Base-by-base conservation (phyloP, 176 grass and related monocot genomes). In the Areca catechu region DNA sequence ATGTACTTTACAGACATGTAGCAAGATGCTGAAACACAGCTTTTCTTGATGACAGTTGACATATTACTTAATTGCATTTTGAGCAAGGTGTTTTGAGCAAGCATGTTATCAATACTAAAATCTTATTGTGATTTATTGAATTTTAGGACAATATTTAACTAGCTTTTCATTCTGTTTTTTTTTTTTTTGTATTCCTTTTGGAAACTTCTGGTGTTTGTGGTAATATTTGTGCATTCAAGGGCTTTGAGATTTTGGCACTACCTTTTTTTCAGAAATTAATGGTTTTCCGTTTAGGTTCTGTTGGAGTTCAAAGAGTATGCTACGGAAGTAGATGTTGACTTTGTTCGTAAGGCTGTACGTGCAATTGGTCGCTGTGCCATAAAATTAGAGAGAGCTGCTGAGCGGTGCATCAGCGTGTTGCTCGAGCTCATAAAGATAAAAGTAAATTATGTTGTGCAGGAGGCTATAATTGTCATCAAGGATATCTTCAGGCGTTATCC, bases 401-500 rank as follows among this genome's bases (percentile, higher is more conserved):
- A 98, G 56, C 80, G 93, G 37, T 98, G 93, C 51, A 92, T 98
- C 62, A 98, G 86, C 29, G 84, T 98, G 56, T 85, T 98, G 78
- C 93, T 98, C 61, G 93, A 98, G 69, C 78, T 98, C 63, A 98
- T 98, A 68, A 98, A 88, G 76, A 98, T 98, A 68, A 98, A 98
- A 77, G 87, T 98, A 68, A 98, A 92, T 80, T 98, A 92, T 70
- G 93, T 98, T 51, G 93, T 98, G 58, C 93, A 98, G 60, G 93
- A 98, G 83, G 93, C 93, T 74, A 92, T 98, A 34, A 98, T 98
- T 69, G 93, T 92, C 66, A 92, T 98, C 66, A 98, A 98, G 71
- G 87, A 98, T 47, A 98, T 98, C 55, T 98, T 98, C 72, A 90
- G 93, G 71, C 93, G 93, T 49, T 98, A 98, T 76, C 93, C 93